Percentiles rank a stretch among this genome's conserved stretches.
These are phyloP conservation scores for Trichoderma sp. DNA, from an alignment of 2,329 filamentous ascomycete genomes.

Conservation along the genomic window DNA sequence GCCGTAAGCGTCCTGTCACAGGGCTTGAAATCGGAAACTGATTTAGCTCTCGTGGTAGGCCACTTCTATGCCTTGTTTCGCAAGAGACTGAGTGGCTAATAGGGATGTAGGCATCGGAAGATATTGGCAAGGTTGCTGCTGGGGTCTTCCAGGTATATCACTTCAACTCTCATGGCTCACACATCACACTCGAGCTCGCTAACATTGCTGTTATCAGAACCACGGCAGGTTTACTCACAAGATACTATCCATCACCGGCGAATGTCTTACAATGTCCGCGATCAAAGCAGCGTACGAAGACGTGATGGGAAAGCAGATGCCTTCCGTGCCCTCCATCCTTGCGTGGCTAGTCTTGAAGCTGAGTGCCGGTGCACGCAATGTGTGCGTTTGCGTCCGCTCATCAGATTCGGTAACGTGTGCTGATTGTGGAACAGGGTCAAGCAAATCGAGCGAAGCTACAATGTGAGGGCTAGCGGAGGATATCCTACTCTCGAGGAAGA, in stretches of 20 bases:
- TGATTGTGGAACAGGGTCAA: neutral
- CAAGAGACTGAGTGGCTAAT: neutral
- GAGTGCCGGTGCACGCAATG: slow-evolving; percentile 20
- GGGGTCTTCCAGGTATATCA: neutral
- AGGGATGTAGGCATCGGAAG: neutral
- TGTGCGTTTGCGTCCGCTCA: neutral
- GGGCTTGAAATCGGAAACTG: slow-evolving; percentile 5
- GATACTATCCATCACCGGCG: slow-evolving; percentile 14
- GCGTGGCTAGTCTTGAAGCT: slow-evolving; percentile 17
- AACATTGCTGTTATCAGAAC: neutral
- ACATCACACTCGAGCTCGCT: neutral
- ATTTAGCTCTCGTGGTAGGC: slow-evolving; percentile 16
- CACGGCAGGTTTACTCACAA: slow-evolving; percentile 14
- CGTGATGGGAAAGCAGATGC: slow-evolving; percentile 11
- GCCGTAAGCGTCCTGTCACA: slow-evolving; percentile 17
- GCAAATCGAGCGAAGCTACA: slow-evolving; percentile 13
- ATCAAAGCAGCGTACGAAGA: slow-evolving; percentile 10
- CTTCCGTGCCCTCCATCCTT: slow-evolving; percentile 7
- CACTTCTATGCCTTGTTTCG: rapidly evolving
- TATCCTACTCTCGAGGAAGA: slow-evolving; percentile 19
- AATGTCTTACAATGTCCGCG: slow-evolving; percentile 2
- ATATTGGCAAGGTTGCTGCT: slow-evolving; percentile 21
- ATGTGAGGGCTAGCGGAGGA: slow-evolving; percentile 6
- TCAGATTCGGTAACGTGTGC: neutral
- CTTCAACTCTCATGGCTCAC: too few species aligned